Evolutionary conservation across 257 asterid species (phyloP), one percentile per base, ranked within the genome.

Genomic region (Fraxinus americana): DNA sequence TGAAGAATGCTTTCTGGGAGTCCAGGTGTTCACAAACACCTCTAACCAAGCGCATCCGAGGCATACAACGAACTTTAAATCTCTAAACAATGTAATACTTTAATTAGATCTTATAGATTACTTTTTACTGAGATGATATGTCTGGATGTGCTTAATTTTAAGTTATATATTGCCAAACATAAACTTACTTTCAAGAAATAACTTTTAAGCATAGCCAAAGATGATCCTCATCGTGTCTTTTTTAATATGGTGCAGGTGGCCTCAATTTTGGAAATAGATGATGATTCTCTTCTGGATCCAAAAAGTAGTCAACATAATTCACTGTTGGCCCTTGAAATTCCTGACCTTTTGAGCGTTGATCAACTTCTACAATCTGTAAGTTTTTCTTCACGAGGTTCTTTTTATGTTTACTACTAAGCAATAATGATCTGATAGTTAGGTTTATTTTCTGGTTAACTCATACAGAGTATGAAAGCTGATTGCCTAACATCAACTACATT

Each of bases 311-410:
- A 83, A 45, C 86, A 80, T 32, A 87, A 80, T 72, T 68, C 87
- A n/a, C 85, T 82, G 34, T 70, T 87, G 75, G 84, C 91, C 66
- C 67, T 84, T 2, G 92, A 90, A 66, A 81, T 84, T 75, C 92
- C 98, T 43, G 84, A 84, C 77, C 90, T 96, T 76, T 86, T 96
- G 75, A 93, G 91, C 5, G 97, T 93, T n/a, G 90, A 93, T 78
- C 98, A 96, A 82, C 98, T 96, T 80, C 87, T 96, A 36, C 97
- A 93, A 84, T 93, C 97, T 32, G 99, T 95, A 88, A 88, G 99
- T 87, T 81, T 48, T 72, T 83, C n/a, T 75, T 63, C 35, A 63
- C 69, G 0, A 8, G 17, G 69, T 63, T 27, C 17, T 11, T 63
- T 63, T 54, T 54, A 19, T 54, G 9, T 54, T 54, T 54, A n/a